Conservation (phyloP, 345 rosid species). For the Aquilaria malaccensis region DNA sequence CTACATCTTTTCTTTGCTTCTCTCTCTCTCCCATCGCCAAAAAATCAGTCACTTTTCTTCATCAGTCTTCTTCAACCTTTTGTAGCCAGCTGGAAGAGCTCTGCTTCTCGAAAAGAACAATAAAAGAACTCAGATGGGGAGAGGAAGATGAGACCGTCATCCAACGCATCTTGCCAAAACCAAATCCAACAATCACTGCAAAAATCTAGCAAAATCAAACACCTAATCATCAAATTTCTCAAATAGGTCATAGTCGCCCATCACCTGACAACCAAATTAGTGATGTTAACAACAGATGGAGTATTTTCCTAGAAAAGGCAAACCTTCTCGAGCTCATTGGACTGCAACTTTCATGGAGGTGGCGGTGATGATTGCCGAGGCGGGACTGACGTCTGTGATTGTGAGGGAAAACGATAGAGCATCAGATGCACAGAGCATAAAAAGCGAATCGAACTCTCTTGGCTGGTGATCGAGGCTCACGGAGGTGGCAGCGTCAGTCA, state of each 20-base stretch:
- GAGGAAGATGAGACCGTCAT: too few species aligned
- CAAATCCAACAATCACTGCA: conserved; percentile 1
- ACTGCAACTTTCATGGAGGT: conserved; percentile 59
- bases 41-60: too few species aligned
- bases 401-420: conserved; percentile 58
- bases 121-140: too few species aligned
- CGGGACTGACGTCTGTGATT: conserved; percentile 42
- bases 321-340: conserved; percentile 89
- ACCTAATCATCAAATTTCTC: background rate
- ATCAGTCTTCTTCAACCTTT: too few species aligned
- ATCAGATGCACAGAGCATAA: conserved; percentile 58
- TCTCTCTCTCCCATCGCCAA: too few species aligned
- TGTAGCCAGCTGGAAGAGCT: too few species aligned
- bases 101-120: too few species aligned
- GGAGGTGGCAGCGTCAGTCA: too few species aligned
- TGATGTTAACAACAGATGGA: conserved; percentile 94
- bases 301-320: conserved; percentile 89
- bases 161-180: conserved; percentile 78
- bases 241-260: background rate
- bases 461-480: too few species aligned
- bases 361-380: conserved; percentile 64
- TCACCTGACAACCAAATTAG: conserved; percentile 89
- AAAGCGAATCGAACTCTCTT: conserved; percentile 28
- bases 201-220: background rate
- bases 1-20: too few species aligned